Evolutionary conservation across 2,329 filamentous ascomycete species (phyloP).

Genomic region (Tolypocladium pustulatum): DNA sequence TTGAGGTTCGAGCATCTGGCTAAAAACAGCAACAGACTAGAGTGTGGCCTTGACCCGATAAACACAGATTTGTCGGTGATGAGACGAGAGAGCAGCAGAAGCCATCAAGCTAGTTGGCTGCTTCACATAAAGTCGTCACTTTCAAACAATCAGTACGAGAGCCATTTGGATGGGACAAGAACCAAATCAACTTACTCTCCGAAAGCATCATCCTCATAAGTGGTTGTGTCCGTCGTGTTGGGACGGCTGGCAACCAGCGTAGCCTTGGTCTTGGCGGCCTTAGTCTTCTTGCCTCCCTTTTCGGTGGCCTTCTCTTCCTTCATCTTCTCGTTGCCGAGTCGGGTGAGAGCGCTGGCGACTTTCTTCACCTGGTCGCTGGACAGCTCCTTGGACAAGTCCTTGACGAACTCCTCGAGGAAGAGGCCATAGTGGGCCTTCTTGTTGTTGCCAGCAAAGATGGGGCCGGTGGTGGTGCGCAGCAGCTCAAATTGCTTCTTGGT

Average conservation of each 20-base stretch:
- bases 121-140: slow-evolving; percentile 68
- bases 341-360: slow-evolving; percentile 76
- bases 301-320: slow-evolving; percentile 94
- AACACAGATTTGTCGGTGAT: not conserved
- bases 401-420: slow-evolving; percentile 85
- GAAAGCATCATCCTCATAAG: slow-evolving; percentile 70
- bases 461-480: slow-evolving; percentile 67
- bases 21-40: not conserved
- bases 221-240: slow-evolving; percentile 56
- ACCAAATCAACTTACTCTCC: slow-evolving; percentile 59
- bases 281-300: slow-evolving; percentile 92
- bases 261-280: slow-evolving; percentile 93
- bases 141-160: not conserved
- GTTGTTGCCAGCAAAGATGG: slow-evolving; percentile 60
- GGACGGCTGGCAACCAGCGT: slow-evolving; percentile 58
- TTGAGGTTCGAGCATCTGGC: not conserved
- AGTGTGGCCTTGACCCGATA: not conserved
- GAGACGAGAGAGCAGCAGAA: not conserved
- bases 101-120: not conserved
- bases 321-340: slow-evolving; percentile 93
- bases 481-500: slow-evolving; percentile 80
- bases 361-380: slow-evolving; percentile 96
- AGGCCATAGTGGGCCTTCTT: slow-evolving; percentile 87
- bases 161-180: not conserved
- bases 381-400: slow-evolving; percentile 78